These are phyloP conservation scores for Aegilops sharonensis DNA, from an alignment of 176 grass and related monocot species.

Conservation along the genomic window DNA sequence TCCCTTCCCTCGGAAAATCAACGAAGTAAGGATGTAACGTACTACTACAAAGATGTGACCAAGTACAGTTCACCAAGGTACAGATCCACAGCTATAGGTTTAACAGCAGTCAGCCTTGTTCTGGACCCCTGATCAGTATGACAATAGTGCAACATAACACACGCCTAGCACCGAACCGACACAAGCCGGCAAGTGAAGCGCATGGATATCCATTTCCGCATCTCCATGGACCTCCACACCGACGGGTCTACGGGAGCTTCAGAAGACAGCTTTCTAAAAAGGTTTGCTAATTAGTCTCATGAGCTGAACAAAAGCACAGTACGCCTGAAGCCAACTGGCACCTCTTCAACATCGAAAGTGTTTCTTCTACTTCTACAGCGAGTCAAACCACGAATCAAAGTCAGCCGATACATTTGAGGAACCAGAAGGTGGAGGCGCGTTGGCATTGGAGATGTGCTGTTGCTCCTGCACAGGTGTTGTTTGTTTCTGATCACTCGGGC, in stretches of 20 bases:
- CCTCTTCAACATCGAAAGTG: background rate
- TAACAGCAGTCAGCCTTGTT: background rate
- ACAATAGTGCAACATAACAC: background rate
- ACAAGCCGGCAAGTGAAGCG: background rate
- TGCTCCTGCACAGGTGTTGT: background rate
- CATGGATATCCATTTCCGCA: background rate
- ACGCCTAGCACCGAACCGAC: background rate
- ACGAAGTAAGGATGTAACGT: background rate
- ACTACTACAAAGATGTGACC: background rate
- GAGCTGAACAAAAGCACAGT: background rate
- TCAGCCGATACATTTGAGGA: conserved; percentile 41
- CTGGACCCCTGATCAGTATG: background rate
- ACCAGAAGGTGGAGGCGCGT: conserved; percentile 1
- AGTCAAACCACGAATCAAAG: conserved; percentile 95
- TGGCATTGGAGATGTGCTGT: conserved; percentile 6
- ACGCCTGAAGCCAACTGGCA: background rate
- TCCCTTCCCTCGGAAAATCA: background rate
- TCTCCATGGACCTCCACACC: background rate
- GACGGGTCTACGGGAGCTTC: background rate
- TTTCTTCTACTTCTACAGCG: conserved; percentile 22
- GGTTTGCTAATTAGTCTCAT: background rate
- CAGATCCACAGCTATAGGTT: background rate
- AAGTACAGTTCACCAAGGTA: background rate
- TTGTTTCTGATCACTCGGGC: conserved; percentile 38
- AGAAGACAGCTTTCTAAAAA: background rate